phyloP scores from a whole-genome alignment of 257 asterid genomes.

The Ilex aquifolium region DNA sequence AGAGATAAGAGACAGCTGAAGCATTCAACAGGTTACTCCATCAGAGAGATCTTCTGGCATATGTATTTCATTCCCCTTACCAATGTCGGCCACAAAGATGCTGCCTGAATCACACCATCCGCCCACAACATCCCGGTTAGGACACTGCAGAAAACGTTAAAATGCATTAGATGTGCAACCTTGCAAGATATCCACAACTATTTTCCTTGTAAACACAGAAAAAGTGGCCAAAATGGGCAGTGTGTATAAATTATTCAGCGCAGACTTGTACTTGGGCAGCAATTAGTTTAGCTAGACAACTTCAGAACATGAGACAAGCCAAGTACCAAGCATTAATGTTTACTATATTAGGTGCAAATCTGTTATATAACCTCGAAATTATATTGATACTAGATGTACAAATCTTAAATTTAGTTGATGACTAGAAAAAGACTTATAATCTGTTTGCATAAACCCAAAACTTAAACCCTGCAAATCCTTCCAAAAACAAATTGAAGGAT shows the following conservation, averaged over 20 bases:
- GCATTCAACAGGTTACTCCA: background rate
- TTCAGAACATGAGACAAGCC: background rate
- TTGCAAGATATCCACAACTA: background rate
- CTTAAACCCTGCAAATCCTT: too few relatives aligned
- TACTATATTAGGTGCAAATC: too few relatives aligned
- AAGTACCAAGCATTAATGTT: background rate
- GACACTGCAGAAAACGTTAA: constrained; percentile 14
- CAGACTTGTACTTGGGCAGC: background rate
- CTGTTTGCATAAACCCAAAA: too few relatives aligned
- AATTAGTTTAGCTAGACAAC: too few relatives aligned
- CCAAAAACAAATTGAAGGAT: too few relatives aligned
- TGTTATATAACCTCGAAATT: too few relatives aligned
- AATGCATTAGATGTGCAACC: background rate
- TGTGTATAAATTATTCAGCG: background rate
- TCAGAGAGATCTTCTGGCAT: constrained; percentile 1
- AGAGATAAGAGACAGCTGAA: background rate
- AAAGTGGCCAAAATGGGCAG: too few relatives aligned
- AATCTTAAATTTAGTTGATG: too few relatives aligned
- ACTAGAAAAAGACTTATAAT: too few relatives aligned
- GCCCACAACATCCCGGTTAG: constrained; percentile 31
- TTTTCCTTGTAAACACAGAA: background rate
- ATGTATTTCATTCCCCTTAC: background rate
- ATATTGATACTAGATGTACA: too few relatives aligned
- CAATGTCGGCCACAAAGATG: constrained; percentile 32
- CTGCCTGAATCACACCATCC: constrained; percentile 47